Evolutionary conservation across 176 grass and related monocot genomes (phyloP), one percentile per base, ranked within the genome.

Genomic region (Zoysia pacifica): DNA sequence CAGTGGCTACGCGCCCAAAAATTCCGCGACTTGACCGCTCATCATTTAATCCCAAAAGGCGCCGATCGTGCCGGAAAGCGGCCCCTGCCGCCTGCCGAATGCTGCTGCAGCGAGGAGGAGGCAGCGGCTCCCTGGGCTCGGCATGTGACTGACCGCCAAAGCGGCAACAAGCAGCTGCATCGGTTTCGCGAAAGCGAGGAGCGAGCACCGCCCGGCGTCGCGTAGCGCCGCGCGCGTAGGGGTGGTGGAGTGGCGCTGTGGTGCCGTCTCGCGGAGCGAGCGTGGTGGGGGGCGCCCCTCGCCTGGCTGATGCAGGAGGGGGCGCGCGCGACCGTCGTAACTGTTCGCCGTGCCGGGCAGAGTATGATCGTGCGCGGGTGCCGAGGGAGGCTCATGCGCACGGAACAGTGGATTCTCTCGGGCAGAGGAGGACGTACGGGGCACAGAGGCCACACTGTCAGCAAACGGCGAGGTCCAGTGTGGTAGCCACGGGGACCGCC

Each of bases 11-110:
- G 7, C 12, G 4, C 61, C 49, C 20, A 70, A 70, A 70, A 55
- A 28, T 4, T 10, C n/a, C 1, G 8, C 76, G 76, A 70, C 70
- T 80, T 62, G 76, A 76, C 64, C 11, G 72, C 8, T 58, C 53
- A 9, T 75, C 86, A 84, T 49, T 84, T 49, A 81, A 66, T 85
- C 77, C 77, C 72, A 35, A 89, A 89, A 85, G 82, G 50, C 58
- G 0, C 58, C 14, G 69, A 62, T 43, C 36, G 5, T 28, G 56
- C 67, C 65, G 65, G 65, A 51, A 89, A 89, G 76, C 77, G 38
- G 11, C 7, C n/a, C 11, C 69, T 69, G 66, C 62, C 13, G 0
- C 53, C 51, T 36, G 62, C 35, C n/a, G n/a, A n/a, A n/a, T 54
- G 71, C 71, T 5, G 74, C 58, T 54, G 4, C 4, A 45, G 3